A percentile compares a stretch with the other conserved stretches of the same genome.
Conservation (phyloP, 2,329 filamentous ascomycete species). For the Gremmenia infestans region DNA sequence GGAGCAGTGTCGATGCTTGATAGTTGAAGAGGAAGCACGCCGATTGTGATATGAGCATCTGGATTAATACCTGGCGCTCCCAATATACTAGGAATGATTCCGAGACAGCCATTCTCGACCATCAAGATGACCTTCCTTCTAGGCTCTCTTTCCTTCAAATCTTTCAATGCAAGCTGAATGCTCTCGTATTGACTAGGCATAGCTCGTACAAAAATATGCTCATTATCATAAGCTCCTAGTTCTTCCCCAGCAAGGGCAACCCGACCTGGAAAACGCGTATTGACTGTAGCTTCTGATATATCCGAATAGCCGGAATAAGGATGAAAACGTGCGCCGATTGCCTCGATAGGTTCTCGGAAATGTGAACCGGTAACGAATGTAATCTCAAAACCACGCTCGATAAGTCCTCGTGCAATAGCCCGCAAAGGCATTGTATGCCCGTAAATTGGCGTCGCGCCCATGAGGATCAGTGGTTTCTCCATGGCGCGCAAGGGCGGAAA, state of each 20-base stretch:
- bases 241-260: conserved; percentile 9
- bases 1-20: conserved; percentile 36
- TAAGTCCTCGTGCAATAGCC: conserved; percentile 12
- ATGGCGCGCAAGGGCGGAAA: neutral
- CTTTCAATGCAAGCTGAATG: conserved; percentile 32
- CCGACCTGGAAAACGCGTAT: neutral
- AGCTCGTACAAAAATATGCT: conserved; percentile 32
- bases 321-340: conserved; percentile 36
- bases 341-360: conserved; percentile 33
- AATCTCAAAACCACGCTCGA: conserved; percentile 36
- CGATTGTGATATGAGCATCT: conserved; percentile 37
- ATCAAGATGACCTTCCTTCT: conserved; percentile 38
- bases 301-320: conserved; percentile 22
- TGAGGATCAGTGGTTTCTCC: neutral
- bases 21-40: conserved; percentile 32
- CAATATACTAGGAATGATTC: conserved; percentile 33
- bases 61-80: conserved; percentile 36
- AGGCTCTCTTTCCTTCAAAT: conserved; percentile 29
- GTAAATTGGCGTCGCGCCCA: conserved; percentile 1
- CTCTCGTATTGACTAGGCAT: conserved; percentile 32
- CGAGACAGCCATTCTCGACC: conserved; percentile 36
- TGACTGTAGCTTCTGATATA: conserved; percentile 1
- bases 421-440: conserved; percentile 14
- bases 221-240: conserved; percentile 30
- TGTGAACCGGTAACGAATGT: conserved; percentile 37